A percentile compares a stretch with the other conserved stretches of the same genome.
phyloP scores from a whole-genome alignment of 2,329 filamentous ascomycete genomes.

The Hymenoscyphus scutula region DNA sequence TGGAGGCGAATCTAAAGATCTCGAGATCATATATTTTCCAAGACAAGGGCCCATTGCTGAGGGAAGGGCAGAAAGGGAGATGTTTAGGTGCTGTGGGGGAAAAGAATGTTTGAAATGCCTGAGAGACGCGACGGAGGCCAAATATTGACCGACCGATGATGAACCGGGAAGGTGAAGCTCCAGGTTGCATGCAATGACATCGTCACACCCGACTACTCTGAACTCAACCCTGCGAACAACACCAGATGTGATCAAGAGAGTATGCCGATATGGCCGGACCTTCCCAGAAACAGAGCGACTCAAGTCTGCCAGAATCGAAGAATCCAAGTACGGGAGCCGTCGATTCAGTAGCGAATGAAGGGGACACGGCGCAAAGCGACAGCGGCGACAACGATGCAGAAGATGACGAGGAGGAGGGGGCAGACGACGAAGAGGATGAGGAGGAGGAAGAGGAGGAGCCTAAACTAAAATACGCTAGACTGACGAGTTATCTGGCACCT shows the following conservation, averaged over 20 bases:
- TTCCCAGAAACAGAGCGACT: constrained; percentile 33
- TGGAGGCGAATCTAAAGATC: constrained; percentile 1
- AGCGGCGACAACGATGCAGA: constrained; percentile 21
- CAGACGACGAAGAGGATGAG: constrained; percentile 58
- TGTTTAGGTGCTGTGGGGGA: neutral
- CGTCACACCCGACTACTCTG: constrained; percentile 14
- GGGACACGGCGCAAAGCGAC: constrained; percentile 34
- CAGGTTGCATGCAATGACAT: constrained; percentile 30
- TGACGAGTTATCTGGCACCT: constrained; percentile 75
- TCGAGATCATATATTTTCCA: neutral
- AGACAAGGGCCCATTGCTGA: constrained; percentile 1
- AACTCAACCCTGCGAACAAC: constrained; percentile 27
- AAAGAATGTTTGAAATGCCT: neutral
- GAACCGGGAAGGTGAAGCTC: constrained; percentile 20
- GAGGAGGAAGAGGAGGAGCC: constrained; percentile 92
- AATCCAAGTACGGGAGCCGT: constrained; percentile 25
- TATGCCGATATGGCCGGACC: constrained; percentile 35
- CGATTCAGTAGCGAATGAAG: constrained; percentile 24
- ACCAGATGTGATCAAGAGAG: constrained; percentile 33
- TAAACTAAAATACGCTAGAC: constrained; percentile 83
- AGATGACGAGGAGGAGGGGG: constrained; percentile 43
- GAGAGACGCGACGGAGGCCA: neutral
- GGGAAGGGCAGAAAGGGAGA: neutral
- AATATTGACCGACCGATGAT: neutral
- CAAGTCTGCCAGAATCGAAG: constrained; percentile 23